Evolutionary conservation across 106 monocot species (phyloP).

Genomic region (Dioscorea alata): DNA sequence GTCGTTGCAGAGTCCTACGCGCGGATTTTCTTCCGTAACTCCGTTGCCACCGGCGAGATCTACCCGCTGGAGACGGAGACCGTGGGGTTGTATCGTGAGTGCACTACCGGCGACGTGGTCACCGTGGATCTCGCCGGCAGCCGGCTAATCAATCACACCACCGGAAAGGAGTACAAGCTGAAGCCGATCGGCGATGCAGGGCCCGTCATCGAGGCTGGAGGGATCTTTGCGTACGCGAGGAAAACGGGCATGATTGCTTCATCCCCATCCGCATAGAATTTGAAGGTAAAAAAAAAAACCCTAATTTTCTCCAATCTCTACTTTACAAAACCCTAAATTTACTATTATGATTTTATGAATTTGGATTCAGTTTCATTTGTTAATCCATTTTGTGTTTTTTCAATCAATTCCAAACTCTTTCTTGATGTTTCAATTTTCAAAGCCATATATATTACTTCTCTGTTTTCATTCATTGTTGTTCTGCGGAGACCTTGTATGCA

Average conservation of each 20-base stretch:
- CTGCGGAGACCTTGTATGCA: too few species aligned
- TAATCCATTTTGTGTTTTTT: too few species aligned
- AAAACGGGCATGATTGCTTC: slow-evolving; percentile 88
- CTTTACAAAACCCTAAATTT: too few species aligned
- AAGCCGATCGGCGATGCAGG: slow-evolving; percentile 96
- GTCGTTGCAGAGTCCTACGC: slow-evolving; percentile 89
- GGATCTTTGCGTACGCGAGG: slow-evolving; percentile 94
- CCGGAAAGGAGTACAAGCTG: slow-evolving; percentile 72
- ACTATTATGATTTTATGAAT: too few species aligned
- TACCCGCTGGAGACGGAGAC: slow-evolving; percentile 77
- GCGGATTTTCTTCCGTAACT: slow-evolving; percentile 89
- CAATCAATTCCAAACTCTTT: too few species aligned
- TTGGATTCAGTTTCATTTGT: too few species aligned
- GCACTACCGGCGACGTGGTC: slow-evolving; percentile 73
- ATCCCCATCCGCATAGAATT: neutral
- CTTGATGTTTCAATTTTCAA: too few species aligned
- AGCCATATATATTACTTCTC: too few species aligned
- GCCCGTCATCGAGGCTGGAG: slow-evolving; percentile 90
- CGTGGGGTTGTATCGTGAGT: slow-evolving; percentile 55
- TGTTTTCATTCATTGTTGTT: too few species aligned
- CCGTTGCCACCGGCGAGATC: slow-evolving; percentile 89
- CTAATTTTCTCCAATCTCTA: neutral
- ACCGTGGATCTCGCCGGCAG: slow-evolving; percentile 58
- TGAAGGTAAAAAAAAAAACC: neutral
- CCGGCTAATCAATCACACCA: slow-evolving; percentile 61